Evolutionary conservation across 2,329 filamentous ascomycete genomes (phyloP), one percentile per base, ranked within the genome.

Genomic region (Aspergillus oerlinghausenensis): DNA sequence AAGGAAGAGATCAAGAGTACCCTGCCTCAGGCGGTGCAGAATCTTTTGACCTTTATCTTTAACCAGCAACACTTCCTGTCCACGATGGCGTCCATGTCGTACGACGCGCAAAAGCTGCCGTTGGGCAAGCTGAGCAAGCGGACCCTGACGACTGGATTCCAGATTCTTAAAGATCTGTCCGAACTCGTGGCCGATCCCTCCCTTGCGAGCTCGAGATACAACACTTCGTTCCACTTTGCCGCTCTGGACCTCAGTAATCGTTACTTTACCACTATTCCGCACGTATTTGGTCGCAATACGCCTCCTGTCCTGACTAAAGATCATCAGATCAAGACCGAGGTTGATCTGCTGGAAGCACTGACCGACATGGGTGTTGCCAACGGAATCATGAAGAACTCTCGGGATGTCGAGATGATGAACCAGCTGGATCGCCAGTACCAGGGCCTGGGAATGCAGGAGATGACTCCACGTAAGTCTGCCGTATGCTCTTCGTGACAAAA

Each of bases 281-380:
- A 96, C 67, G 83, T 78, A 32, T 93, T 94, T 71, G 89, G 90
- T 8, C 86, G 90, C 32, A 83, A 84, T 48, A 80, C 86, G 0
- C 89, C 90, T 0, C 88, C 89, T 0, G 67, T 92, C 63, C 88
- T 96, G 65, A 70, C 71, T 35, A 76, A 75, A 42, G 68, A 82
- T 21, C 62, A 63, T 1, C 73, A 81, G 62, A 81, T 96, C 64
- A 91, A 92, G 75, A 82, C 76, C 64, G 91, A 96, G 74, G 82
- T 93, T 63, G 88, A 90, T 48, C 80, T 95, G 62, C 82, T 96
- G 0, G 90, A 95, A 66, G 89, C 86, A 59, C 77, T 96, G 69
- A 87, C 86, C 2, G 90, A 94, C 66, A 93, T 96, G 89, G 92
- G 92, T 73, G 87, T 90, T 58, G 87, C 90, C 1, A 84, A 85